Base-by-base conservation (phyloP, 345 rosid genomes). In the Melaleuca quinquenervia region DNA sequence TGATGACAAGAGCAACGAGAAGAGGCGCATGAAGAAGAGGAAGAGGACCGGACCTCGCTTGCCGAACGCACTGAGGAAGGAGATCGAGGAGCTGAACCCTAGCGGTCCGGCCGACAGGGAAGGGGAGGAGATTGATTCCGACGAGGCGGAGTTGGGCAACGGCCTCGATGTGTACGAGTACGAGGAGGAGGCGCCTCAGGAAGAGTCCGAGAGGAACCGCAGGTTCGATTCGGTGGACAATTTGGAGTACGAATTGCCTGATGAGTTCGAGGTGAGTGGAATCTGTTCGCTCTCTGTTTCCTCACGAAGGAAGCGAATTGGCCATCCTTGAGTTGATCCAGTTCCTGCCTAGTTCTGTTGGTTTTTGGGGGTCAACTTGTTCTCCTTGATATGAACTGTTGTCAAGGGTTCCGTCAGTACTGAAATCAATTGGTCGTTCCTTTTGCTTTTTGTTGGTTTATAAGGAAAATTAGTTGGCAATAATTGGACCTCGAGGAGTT, bases 141-240 rank as follows among this genome's bases (percentile, higher is more conserved):
- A 94, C 56, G 94, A 90, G 51, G 93, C 56, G 78, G 52, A 85
- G 49, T 27, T 78, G 3, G 27, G 51, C 62, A 6, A 1, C 50
- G 55, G 41, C 1, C 85, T 87, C 86, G 97, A 93, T 83, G 52
- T 96, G 44, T 96, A 96, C 75, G 98, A 96, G 92, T 96, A 96
- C 85, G 99, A 95, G 85, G 99, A 95, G 86, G 94, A 87, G 84
- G 88, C 92, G 32, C 87, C 98, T 7, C 93, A 93, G 85, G 99
- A 97, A 88, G 98, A 96, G 86, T 91, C 96, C 13, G 84, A 85
- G 85, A 97, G 90, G 91, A 97, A 97, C 88, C 94, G 92, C 83
- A 94, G 99, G 4, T 97, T 88, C 52, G 99, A 94, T 89, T 88
- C 87, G 7, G 96, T 93, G 6, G 92, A 93, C 64, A 97, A 96